A percentile compares a stretch with the other conserved stretches of the same genome.
These are phyloP conservation scores for Cerioporus squamosus DNA, from an alignment of 1,284 basidiomycete species.

Conservation along the genomic window DNA sequence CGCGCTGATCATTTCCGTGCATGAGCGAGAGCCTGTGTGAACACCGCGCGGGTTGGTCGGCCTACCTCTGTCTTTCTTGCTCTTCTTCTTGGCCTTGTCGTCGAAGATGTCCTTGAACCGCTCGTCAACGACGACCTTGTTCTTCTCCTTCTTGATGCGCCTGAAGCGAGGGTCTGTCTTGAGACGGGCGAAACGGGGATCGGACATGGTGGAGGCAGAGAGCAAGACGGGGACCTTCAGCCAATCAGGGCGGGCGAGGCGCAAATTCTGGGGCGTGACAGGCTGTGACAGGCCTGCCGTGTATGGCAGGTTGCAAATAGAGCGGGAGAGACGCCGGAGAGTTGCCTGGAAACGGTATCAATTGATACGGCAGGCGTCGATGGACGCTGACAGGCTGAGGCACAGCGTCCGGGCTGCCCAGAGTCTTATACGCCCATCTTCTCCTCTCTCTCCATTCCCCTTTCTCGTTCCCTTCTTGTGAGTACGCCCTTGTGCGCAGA, in stretches of 20 bases:
- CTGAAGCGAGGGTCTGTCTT: slow-evolving; percentile 95
- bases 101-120: slow-evolving; percentile 89
- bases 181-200: slow-evolving; percentile 86
- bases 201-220: slow-evolving; percentile 57
- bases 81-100: slow-evolving; percentile 48
- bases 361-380: slow-evolving; percentile 16
- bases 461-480: slow-evolving; percentile 39
- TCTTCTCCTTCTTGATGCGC: slow-evolving; percentile 76
- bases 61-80: slow-evolving; percentile 48
- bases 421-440: slow-evolving; percentile 29
- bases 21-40: slow-evolving; percentile 11
- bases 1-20: slow-evolving; percentile 45
- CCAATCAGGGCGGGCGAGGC: slow-evolving; percentile 25
- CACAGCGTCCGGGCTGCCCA: slow-evolving; percentile 13
- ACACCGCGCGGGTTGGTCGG: slow-evolving; percentile 4
- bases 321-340: neutral
- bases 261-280: slow-evolving; percentile 24
- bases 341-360: slow-evolving; percentile 22
- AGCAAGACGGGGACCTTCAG: slow-evolving; percentile 10
- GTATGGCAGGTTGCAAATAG: slow-evolving; percentile 4
- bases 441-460: slow-evolving; percentile 32
- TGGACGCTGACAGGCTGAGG: slow-evolving; percentile 8
- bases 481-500: slow-evolving; percentile 28
- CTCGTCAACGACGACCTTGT: slow-evolving; percentile 90
- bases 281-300: neutral